Conservation (phyloP, 176 grass and related monocot species). For the Carex myosuroides region DNA sequence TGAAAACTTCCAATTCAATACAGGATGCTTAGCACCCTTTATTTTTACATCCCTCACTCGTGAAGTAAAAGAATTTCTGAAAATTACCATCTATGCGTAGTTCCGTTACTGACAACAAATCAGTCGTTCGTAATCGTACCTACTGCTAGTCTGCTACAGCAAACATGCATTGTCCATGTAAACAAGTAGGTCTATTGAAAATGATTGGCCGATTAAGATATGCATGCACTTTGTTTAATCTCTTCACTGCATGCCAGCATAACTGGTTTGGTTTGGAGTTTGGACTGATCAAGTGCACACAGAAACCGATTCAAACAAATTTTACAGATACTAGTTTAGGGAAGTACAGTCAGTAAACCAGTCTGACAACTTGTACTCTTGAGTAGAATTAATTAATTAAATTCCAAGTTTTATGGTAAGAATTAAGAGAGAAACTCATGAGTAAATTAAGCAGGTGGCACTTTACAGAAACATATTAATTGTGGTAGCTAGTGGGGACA, state of each 20-base stretch:
- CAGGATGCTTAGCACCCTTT: too few relatives aligned
- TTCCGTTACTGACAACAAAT: neutral
- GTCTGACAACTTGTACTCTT: neutral
- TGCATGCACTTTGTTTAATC: neutral
- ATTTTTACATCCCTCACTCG: too few relatives aligned
- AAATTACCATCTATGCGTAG: neutral
- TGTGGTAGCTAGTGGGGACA: slow-evolving; percentile 7
- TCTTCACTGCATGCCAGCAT: neutral
- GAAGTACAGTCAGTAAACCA: neutral
- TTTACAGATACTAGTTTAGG: neutral
- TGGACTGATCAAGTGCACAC: neutral
- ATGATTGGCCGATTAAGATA: neutral
- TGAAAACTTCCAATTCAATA: too few relatives aligned
- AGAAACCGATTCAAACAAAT: neutral
- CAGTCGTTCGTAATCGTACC: neutral
- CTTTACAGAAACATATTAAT: neutral
- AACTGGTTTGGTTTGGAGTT: neutral
- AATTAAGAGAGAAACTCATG: neutral
- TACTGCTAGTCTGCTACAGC: neutral
- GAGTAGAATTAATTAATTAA: too few relatives aligned
- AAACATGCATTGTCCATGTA: neutral
- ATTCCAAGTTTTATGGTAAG: neutral
- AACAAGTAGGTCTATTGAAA: neutral
- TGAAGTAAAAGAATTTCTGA: too few relatives aligned
- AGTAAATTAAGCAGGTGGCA: neutral